These are phyloP conservation scores for Candida labiduridarum DNA, from an alignment of 1,139 yeast genomes.

Conservation along the genomic window DNA sequence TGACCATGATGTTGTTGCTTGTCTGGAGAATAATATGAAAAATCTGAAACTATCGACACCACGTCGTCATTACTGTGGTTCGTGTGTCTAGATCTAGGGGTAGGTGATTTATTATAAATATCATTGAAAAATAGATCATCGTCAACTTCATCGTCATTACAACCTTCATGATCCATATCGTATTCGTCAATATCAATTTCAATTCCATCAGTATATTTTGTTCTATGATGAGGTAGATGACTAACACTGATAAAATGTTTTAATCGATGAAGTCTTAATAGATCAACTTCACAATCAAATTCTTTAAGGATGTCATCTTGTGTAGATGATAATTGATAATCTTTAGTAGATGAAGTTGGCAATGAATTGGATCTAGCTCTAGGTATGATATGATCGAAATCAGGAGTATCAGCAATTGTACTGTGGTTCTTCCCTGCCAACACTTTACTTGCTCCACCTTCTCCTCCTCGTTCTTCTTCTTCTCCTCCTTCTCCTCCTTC, in stretches of 20 bases:
- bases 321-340: conserved; percentile 9
- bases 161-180: background rate
- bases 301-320: conserved; percentile 15
- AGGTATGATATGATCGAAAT: conserved; percentile 16
- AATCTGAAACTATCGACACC: conserved; percentile 28
- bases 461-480: background rate
- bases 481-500: background rate
- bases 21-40: conserved; percentile 29
- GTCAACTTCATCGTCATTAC: conserved; percentile 1
- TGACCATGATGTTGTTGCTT: conserved; percentile 12
- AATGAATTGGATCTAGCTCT: conserved; percentile 25
- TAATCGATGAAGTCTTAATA: conserved; percentile 24
- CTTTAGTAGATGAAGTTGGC: conserved; percentile 19
- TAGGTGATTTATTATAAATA: conserved; percentile 13
- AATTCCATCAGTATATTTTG: background rate
- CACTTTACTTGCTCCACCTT: background rate
- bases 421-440: background rate
- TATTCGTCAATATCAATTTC: conserved; percentile 1
- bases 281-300: conserved; percentile 19
- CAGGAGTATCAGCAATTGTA: conserved; percentile 14
- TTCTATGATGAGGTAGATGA: conserved; percentile 11
- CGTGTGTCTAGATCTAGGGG: conserved; percentile 12
- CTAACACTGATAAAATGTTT: conserved; percentile 27
- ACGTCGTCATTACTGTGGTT: conserved; percentile 20
- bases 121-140: conserved; percentile 13